phyloP scores from a whole-genome alignment of 306 rosid species.

The Hippophae tibetana region DNA sequence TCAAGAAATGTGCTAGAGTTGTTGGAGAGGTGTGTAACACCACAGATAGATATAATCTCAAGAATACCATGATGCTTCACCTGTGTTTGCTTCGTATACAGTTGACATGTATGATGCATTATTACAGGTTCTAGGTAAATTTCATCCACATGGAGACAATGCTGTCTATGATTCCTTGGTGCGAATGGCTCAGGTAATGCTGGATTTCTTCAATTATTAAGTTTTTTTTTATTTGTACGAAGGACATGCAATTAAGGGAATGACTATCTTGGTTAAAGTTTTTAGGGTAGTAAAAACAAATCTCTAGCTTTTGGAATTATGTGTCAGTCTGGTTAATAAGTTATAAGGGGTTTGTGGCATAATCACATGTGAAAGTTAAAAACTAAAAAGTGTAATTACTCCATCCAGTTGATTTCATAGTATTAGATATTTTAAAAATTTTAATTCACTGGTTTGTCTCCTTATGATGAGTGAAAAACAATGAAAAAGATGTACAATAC shows the following conservation, averaged over 20 bases:
- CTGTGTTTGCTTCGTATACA: constrained; percentile 1
- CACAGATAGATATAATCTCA: too few relatives aligned
- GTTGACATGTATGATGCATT: constrained; percentile 9
- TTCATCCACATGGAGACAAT: constrained; percentile 90
- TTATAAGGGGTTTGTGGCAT: too few relatives aligned
- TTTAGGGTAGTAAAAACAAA: too few relatives aligned
- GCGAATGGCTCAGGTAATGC: constrained; percentile 93
- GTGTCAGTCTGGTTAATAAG: too few relatives aligned
- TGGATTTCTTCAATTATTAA: background rate
- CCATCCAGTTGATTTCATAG: too few relatives aligned
- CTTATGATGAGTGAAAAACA: too few relatives aligned
- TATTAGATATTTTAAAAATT: too few relatives aligned
- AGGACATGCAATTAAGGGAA: background rate
- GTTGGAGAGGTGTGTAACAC: constrained; percentile 77
- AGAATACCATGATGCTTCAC: background rate
- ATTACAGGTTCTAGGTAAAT: constrained; percentile 81
- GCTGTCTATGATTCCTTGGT: constrained; percentile 96
- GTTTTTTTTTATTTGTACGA: background rate
- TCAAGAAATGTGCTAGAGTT: constrained; percentile 97
- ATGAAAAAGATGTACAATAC: too few relatives aligned
- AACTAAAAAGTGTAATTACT: too few relatives aligned
- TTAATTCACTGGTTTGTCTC: too few relatives aligned
- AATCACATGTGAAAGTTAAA: too few relatives aligned
- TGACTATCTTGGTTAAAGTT: background rate
- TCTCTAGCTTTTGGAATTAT: too few relatives aligned